Evolutionary conservation across 345 rosid species (phyloP).

Genomic region (Citrus unshiu): DNA sequence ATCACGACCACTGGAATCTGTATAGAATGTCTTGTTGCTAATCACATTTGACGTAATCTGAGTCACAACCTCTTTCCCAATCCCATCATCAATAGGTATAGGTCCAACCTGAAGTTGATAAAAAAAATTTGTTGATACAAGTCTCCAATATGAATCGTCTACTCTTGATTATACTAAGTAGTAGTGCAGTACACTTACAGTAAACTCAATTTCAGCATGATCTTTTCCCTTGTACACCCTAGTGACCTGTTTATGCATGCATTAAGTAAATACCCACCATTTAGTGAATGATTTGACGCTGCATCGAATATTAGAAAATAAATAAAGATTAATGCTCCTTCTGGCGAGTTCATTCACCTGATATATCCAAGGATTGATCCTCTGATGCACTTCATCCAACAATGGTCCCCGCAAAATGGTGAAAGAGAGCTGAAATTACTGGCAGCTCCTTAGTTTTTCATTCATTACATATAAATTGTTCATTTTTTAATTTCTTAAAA

Average conservation of each 20-base stretch:
- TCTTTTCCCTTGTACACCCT: constrained; percentile 53
- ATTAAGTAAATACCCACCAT: background rate
- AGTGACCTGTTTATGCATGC: constrained; percentile 28
- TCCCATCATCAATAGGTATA: constrained; percentile 54
- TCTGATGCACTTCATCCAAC: constrained; percentile 65
- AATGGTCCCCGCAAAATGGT: constrained; percentile 50
- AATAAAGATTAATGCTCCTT: background rate
- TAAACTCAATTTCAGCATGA: constrained; percentile 54
- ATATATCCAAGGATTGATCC: constrained; percentile 58
- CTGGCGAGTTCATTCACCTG: constrained; percentile 37
- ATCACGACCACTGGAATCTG: constrained; percentile 74
- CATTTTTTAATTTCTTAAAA: background rate
- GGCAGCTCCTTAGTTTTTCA: constrained; percentile 21
- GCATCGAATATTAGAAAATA: background rate
- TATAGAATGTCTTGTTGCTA: constrained; percentile 53
- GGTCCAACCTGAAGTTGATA: constrained; percentile 55
- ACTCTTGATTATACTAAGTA: background rate
- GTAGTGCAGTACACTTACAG: constrained; percentile 27
- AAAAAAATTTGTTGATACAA: background rate
- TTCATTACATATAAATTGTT: constrained; percentile 1
- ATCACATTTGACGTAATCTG: constrained; percentile 41
- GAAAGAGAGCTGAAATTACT: constrained; percentile 17
- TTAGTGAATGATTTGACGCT: background rate
- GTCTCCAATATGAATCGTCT: background rate
- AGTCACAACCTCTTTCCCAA: constrained; percentile 62